A percentile compares a stretch with the other conserved stretches of the same genome.
phyloP scores from a whole-genome alignment of 2,329 filamentous ascomycete species.

The Zymoseptoria tritici region DNA sequence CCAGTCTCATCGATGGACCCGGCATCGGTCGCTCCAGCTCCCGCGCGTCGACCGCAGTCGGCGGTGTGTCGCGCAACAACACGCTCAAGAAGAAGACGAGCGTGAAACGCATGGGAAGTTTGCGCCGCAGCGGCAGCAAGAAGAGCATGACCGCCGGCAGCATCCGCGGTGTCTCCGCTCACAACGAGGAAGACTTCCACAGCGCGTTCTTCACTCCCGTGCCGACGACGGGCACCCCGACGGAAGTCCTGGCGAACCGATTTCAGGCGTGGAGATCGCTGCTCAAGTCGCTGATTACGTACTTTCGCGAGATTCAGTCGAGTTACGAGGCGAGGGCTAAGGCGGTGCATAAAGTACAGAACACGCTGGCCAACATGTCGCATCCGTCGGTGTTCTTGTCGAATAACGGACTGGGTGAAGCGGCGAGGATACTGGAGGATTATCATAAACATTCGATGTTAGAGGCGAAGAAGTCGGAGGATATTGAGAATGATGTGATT shows the following conservation, averaged over 20 bases:
- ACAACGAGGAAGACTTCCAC: constrained; percentile 62
- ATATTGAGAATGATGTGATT: constrained; percentile 89
- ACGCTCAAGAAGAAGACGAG: constrained; percentile 88
- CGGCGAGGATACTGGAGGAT: constrained; percentile 67
- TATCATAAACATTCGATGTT: constrained; percentile 74
- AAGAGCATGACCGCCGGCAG: constrained; percentile 79
- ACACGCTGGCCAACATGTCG: constrained; percentile 72
- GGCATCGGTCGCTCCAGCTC: constrained; percentile 57
- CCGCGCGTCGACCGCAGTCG: constrained; percentile 37
- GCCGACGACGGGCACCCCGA: constrained; percentile 78
- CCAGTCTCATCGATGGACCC: background rate
- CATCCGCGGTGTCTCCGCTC: constrained; percentile 62
- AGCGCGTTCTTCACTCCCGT: constrained; percentile 87
- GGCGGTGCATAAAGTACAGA: constrained; percentile 71
- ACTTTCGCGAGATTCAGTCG: constrained; percentile 84
- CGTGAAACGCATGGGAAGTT: constrained; percentile 62
- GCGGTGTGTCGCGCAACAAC: constrained; percentile 51
- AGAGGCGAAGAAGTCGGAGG: constrained; percentile 80
- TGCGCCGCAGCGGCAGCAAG: constrained; percentile 73
- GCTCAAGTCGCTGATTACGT: constrained; percentile 86
- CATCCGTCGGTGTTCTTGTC: constrained; percentile 69
- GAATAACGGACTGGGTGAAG: constrained; percentile 80
- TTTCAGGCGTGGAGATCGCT: constrained; percentile 97
- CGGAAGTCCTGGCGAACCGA: constrained; percentile 74
- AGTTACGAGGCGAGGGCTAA: constrained; percentile 85